phyloP scores from a whole-genome alignment of 306 rosid genomes.

The Quillaja saponaria region DNA sequence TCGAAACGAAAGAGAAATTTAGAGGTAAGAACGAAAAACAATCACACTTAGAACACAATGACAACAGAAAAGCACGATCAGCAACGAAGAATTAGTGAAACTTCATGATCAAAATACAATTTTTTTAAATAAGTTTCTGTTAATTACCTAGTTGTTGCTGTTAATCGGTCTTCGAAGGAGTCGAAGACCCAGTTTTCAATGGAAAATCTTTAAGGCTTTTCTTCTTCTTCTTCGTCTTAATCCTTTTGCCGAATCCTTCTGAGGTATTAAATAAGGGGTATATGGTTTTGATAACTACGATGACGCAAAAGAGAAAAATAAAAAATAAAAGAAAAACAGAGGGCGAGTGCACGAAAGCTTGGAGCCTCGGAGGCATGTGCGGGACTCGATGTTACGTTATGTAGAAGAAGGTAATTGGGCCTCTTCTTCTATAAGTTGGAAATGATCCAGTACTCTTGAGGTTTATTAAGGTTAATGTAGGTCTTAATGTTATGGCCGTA shows the following conservation, averaged over 20 bases:
- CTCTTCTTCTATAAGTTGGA: conserved; percentile 12
- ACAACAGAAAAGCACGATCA: conserved; percentile 35
- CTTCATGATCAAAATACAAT: conserved; percentile 28
- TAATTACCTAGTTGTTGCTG: conserved; percentile 55
- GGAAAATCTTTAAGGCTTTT: conserved; percentile 24
- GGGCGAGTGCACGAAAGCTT: conserved; percentile 20
- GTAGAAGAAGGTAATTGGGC: conserved; percentile 9
- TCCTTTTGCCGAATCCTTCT: conserved; percentile 31
- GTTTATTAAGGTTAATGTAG: conserved; percentile 16
- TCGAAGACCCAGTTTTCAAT: conserved; percentile 44
- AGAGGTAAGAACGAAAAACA: conserved; percentile 3
- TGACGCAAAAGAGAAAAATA: conserved; percentile 17
- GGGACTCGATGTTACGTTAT: conserved; percentile 25
- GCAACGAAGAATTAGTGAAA: conserved; percentile 12
- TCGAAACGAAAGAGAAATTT: not conserved
- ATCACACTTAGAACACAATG: conserved; percentile 27
- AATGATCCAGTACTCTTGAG: not conserved
- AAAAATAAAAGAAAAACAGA: conserved; percentile 4
- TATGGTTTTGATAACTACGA: conserved; percentile 7
- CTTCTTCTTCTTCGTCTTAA: conserved; percentile 26
- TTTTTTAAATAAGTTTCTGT: conserved; percentile 30
- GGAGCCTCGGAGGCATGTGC: conserved; percentile 17
- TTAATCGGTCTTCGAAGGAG: conserved; percentile 54
- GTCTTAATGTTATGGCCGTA: not conserved
- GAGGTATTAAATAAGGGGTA: conserved; percentile 26